A percentile compares a stretch with the other conserved stretches of the same genome.
Conservation (phyloP, 768 basidiomycete species). For the Leccinum subgranulosum region DNA sequence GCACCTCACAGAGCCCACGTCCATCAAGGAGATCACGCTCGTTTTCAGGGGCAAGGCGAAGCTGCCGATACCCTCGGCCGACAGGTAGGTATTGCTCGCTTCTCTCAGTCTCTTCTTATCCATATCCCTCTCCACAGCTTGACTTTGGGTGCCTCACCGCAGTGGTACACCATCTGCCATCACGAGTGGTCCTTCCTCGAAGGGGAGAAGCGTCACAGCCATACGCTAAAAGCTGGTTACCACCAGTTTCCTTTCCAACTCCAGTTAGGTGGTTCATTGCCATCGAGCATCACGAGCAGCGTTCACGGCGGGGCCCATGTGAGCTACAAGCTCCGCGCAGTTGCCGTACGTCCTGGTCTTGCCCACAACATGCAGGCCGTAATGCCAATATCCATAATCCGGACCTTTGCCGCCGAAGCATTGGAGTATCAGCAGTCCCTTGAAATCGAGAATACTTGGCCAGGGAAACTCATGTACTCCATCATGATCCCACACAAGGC, state of each 20-base stretch:
- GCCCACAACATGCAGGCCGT: conserved; percentile 63
- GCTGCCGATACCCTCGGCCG: conserved; percentile 54
- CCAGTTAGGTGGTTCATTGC: conserved; percentile 79
- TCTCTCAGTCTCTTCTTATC: conserved; percentile 1
- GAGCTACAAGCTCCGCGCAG: conserved; percentile 86
- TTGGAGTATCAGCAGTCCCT: conserved; percentile 95
- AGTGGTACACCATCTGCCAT: conserved; percentile 64
- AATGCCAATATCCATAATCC: conserved; percentile 61
- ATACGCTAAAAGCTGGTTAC: conserved; percentile 93
- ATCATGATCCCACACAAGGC: conserved; percentile 94
- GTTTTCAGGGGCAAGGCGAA: conserved; percentile 82
- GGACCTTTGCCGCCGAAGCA: conserved; percentile 75
- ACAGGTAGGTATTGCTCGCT: conserved; percentile 48
- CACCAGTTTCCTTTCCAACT: conserved; percentile 93
- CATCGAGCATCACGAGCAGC: conserved; percentile 65
- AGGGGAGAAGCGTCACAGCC: conserved; percentile 70
- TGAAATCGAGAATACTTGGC: conserved; percentile 97
- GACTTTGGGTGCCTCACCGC: conserved; percentile 30
- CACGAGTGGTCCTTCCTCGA: conserved; percentile 95
- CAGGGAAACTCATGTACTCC: conserved; percentile 94
- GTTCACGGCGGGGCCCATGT: conserved; percentile 61
- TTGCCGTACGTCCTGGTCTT: conserved; percentile 75
- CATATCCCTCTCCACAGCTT: conserved; percentile 11
- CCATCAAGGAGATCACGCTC: conserved; percentile 81
- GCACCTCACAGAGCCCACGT: conserved; percentile 75